phyloP scores from a whole-genome alignment of 2,329 filamentous ascomycete genomes.

The Xylaria sp. region DNA sequence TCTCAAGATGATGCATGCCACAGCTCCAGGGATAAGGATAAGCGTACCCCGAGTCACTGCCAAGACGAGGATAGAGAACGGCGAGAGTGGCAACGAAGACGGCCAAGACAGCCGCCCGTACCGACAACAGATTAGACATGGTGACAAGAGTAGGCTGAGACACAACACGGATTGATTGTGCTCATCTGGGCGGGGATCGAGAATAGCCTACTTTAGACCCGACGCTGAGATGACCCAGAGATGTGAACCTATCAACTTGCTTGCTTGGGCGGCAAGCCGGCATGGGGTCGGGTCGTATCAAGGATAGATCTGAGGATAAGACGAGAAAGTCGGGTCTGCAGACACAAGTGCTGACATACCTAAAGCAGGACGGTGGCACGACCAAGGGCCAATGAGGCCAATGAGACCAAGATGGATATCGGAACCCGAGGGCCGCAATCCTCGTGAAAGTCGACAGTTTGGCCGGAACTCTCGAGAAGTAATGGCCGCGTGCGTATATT shows the following conservation, averaged over 20 bases:
- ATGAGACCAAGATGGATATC: conserved; percentile 32
- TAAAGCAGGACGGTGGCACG: conserved; percentile 40
- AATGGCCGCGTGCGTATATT: not conserved
- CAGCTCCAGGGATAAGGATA: conserved; percentile 30
- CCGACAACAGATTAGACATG: conserved; percentile 40
- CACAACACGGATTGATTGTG: conserved; percentile 10
- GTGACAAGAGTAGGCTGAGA: conserved; percentile 17
- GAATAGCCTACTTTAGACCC: conserved; percentile 8
- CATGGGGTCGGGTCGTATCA: conserved; percentile 16
- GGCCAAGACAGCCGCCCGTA: conserved; percentile 37
- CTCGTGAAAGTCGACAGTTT: conserved; percentile 20
- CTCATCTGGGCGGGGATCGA: conserved; percentile 17
- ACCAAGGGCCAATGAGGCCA: conserved; percentile 37
- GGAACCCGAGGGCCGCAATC: conserved; percentile 28
- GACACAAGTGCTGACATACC: conserved; percentile 44
- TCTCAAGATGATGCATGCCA: conserved; percentile 23
- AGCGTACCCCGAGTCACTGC: conserved; percentile 42
- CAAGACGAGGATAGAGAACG: conserved; percentile 36
- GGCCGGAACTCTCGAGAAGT: not conserved
- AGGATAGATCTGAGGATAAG: conserved; percentile 41
- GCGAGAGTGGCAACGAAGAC: conserved; percentile 38
- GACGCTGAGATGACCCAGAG: conserved; percentile 10
- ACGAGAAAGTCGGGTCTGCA: conserved; percentile 24
- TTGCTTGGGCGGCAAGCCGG: conserved; percentile 9
- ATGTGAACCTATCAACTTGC: conserved; percentile 14